phyloP scores from a whole-genome alignment of 2,329 filamentous ascomycete species.

The Fusarium sarcochroum region DNA sequence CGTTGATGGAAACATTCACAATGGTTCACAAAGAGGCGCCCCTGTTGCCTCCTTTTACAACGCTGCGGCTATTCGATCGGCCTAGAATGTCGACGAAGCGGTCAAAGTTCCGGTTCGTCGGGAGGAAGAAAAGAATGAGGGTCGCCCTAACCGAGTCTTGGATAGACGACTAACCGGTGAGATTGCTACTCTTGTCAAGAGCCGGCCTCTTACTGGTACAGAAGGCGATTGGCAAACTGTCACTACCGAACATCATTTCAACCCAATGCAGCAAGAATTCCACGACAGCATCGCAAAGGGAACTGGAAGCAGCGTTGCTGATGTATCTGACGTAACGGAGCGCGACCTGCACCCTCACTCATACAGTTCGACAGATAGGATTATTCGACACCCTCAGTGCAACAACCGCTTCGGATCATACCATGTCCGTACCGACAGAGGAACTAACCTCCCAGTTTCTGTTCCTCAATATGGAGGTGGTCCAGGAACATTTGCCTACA shows the following conservation, averaged over 20 bases:
- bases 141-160: slow-evolving; percentile 4
- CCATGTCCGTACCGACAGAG: slow-evolving; percentile 44
- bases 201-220: slow-evolving; percentile 31
- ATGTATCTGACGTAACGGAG: slow-evolving; percentile 57
- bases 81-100: slow-evolving; percentile 59
- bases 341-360: slow-evolving; percentile 38
- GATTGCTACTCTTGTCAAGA: slow-evolving; percentile 39
- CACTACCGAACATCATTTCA: slow-evolving; percentile 50
- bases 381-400: slow-evolving; percentile 47
- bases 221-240: slow-evolving; percentile 56
- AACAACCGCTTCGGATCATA: slow-evolving; percentile 23
- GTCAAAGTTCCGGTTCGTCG: slow-evolving; percentile 54
- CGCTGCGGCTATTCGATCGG: slow-evolving; percentile 54
- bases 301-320: slow-evolving; percentile 61
- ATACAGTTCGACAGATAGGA: slow-evolving; percentile 45
- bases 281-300: slow-evolving; percentile 48
- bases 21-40: slow-evolving; percentile 12
- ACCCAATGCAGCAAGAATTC: slow-evolving; percentile 38
- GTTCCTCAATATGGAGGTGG: slow-evolving; percentile 40
- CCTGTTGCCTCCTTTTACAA: slow-evolving; percentile 54
- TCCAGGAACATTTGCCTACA: slow-evolving; percentile 36
- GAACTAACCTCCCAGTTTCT: slow-evolving; percentile 36
- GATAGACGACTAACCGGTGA: slow-evolving; percentile 29
- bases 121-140: slow-evolving; percentile 13
- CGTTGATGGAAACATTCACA: slow-evolving; percentile 9